Evolutionary conservation across 106 monocot genomes (phyloP), one percentile per base, ranked within the genome.

Genomic region (Dendrobium huoshanense): DNA sequence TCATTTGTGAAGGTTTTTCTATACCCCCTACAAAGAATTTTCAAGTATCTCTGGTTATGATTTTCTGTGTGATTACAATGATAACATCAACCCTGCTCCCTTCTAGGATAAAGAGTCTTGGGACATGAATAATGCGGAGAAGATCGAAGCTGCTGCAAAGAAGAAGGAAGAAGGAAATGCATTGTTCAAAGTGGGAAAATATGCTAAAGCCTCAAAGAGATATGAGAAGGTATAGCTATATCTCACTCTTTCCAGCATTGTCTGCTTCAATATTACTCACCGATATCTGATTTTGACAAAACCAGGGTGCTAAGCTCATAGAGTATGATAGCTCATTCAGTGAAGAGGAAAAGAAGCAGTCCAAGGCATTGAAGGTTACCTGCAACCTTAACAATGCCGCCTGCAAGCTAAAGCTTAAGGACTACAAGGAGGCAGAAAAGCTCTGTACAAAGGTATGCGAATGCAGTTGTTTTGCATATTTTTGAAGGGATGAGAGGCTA

Each of bases 151-250:
- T 17, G 90, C 95, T 80, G 85, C 80, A 13, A 84, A 81, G 80
- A 95, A 92, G 75, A 95, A 95, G 77, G 95, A 95, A 83, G 92
- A 92, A 75, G 95, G 95, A 5, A 95, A 95, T 83, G 82, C 80
- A 37, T 40, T 78, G 37, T 78, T 78, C 72, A 93, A 90, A 40
- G 9, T 44, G 41, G 88, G 92, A 13, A 93, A 90, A 73, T 88
- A 81, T 78, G 86, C 59, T 17, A 90, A 77, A 81, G 92, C 92
- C 41, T 93, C 92, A 9, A 90, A 90, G 83, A 82, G 90, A 90
- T 93, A 93, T 10, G 92, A 93, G 56, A 93, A 93, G 90, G 92
- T 93, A 64, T 67, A 42, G 47, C 29, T 8, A 9, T 48, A 3
- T n/a, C 67, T 59, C 9, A 2, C 7, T 48, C 17, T 27, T 10